These are phyloP conservation scores for Grosmannia penicillata DNA, from an alignment of 2,329 filamentous ascomycete genomes.

Conservation along the genomic window DNA sequence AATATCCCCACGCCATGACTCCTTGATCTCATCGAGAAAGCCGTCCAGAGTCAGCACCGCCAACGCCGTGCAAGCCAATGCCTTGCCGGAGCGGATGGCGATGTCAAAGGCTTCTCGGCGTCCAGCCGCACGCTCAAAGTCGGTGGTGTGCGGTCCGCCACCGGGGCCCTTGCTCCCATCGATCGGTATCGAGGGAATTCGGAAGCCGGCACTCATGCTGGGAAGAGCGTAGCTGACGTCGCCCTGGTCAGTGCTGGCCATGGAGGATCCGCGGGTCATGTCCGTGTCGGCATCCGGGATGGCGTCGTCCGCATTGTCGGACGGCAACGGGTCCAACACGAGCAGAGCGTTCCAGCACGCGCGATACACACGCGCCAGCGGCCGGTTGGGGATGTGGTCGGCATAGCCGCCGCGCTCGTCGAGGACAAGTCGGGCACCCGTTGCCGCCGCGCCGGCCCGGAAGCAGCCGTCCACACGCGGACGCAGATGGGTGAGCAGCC, in stretches of 20 bases:
- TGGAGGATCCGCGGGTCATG: constrained; percentile 24
- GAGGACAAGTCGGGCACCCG: constrained; percentile 32
- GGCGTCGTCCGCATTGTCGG: constrained; percentile 1
- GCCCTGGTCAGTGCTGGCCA: constrained; percentile 44
- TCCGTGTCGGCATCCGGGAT: constrained; percentile 24
- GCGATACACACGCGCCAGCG: constrained; percentile 29
- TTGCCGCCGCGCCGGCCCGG: constrained; percentile 21
- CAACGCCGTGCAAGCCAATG: constrained; percentile 29
- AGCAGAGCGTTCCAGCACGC: constrained; percentile 27
- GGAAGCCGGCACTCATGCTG: constrained; percentile 35
- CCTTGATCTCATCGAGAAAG: constrained; percentile 26
- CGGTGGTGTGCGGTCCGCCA: constrained; percentile 34
- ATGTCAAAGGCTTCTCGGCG: constrained; percentile 30
- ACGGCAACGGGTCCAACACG: not conserved
- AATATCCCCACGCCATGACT: constrained; percentile 19
- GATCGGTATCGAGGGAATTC: constrained; percentile 27
- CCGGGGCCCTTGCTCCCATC: constrained; percentile 14
- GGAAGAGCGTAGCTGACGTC: constrained; percentile 43
- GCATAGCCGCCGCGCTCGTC: constrained; percentile 29
- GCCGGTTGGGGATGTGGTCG: constrained; percentile 38
- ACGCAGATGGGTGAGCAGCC: constrained; percentile 23
- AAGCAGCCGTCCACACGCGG: constrained; percentile 27
- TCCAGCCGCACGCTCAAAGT: constrained; percentile 35
- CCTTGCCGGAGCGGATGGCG: constrained; percentile 30
- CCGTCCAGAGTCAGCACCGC: constrained; percentile 28